Percentiles rank a stretch among this genome's conserved stretches.
Evolutionary conservation across 2,329 filamentous ascomycete genomes (phyloP).

Genomic region (Monilinia polystroma): DNA sequence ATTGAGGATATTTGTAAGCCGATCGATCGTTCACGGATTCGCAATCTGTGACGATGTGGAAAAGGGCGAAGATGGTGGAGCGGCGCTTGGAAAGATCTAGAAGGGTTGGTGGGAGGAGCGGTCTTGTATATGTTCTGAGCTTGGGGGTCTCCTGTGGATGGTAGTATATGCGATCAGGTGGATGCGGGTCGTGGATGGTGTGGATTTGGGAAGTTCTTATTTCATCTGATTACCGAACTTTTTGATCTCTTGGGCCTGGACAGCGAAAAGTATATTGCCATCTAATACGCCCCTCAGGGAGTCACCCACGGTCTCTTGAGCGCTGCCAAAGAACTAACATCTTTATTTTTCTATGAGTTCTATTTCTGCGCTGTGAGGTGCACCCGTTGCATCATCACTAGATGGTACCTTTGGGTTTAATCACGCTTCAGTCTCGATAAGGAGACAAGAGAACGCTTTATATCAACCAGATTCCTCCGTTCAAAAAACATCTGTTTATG

Average conservation of each 20-base stretch:
- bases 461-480: background rate
- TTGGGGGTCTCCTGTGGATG: no score
- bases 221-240: no score
- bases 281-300: background rate
- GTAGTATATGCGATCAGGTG: no score
- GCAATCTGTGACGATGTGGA: no score
- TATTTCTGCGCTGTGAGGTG: background rate
- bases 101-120: no score
- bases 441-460: background rate
- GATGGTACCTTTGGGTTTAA: background rate
- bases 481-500: background rate
- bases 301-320: background rate
- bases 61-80: no score
- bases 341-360: background rate
- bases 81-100: no score
- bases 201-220: no score
- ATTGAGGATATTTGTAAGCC: no score
- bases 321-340: background rate
- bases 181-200: no score
- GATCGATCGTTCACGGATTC: no score
- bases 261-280: background rate
- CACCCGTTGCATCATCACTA: background rate
- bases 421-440: background rate
- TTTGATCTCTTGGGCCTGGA: background rate
- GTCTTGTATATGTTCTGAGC: no score